phyloP scores from a whole-genome alignment of 2,329 filamentous ascomycete genomes.

The Pseudocercospora pini-densiflorae region DNA sequence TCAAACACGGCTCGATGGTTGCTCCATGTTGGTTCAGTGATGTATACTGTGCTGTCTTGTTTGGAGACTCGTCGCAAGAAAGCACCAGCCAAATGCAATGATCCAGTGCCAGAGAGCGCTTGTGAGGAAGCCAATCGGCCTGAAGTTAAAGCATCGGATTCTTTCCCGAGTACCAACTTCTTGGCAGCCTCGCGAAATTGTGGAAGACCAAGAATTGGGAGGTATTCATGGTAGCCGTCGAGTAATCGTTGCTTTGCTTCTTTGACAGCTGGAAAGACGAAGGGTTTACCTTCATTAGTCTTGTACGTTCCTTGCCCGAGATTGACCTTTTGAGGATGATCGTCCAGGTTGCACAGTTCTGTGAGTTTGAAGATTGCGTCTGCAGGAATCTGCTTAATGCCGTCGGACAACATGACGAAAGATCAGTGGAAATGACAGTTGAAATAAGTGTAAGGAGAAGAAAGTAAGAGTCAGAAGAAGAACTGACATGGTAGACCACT shows the following conservation, averaged over 20 bases:
- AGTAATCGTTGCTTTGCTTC: conserved; percentile 86
- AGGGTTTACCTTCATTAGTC: conserved; percentile 96
- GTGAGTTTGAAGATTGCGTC: conserved; percentile 4
- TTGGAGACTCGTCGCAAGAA: conserved; percentile 93
- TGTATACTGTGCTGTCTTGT: conserved; percentile 89
- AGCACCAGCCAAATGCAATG: conserved; percentile 87
- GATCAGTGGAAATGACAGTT: not conserved
- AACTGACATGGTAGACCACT: no score
- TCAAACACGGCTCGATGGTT: conserved; percentile 97
- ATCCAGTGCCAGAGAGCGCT: conserved; percentile 96
- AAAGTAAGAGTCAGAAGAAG: no score
- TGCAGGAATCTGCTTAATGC: not conserved
- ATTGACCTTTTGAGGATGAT: conserved; percentile 94
- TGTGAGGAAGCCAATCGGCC: conserved; percentile 87
- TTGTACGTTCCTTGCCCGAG: conserved; percentile 97
- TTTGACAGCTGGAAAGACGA: conserved; percentile 91
- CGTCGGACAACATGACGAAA: conserved; percentile 1
- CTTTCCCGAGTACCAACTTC: conserved; percentile 82
- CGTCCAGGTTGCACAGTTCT: conserved; percentile 55
- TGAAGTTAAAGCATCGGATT: conserved; percentile 73
- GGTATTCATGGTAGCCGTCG: conserved; percentile 92
- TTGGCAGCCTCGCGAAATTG: conserved; percentile 91
- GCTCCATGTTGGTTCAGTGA: conserved; percentile 93
- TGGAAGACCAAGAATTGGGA: conserved; percentile 92
- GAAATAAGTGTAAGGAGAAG: no score